phyloP scores from a whole-genome alignment of 768 basidiomycete genomes.

The Mycena filopes region DNA sequence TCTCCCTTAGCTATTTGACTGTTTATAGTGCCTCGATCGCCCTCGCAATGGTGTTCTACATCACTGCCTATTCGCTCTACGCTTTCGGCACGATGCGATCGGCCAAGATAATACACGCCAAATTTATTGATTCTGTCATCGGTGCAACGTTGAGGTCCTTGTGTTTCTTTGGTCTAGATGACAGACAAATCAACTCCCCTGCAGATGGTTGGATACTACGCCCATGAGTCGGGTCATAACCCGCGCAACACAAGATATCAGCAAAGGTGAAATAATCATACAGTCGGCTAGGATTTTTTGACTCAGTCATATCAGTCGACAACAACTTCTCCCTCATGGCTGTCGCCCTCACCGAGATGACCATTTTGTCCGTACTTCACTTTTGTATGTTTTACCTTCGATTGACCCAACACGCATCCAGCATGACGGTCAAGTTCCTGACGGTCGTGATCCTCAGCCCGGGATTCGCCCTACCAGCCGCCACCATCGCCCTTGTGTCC shows the following conservation, averaged over 20 bases:
- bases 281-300: too few relatives aligned
- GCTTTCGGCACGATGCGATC: slow-evolving; percentile 46
- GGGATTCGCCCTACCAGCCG: slow-evolving; percentile 51
- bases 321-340: neutral
- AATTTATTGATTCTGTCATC: slow-evolving; percentile 49
- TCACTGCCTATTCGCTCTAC: slow-evolving; percentile 38
- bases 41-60: slow-evolving; percentile 38
- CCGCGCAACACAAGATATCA: slow-evolving; percentile 59
- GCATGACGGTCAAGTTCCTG: slow-evolving; percentile 44
- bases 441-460: slow-evolving; percentile 52
- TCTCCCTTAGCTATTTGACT: slow-evolving; percentile 53
- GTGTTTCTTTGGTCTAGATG: neutral
- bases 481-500: slow-evolving; percentile 49
- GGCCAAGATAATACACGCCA: slow-evolving; percentile 41
- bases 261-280: slow-evolving; percentile 23
- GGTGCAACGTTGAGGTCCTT: slow-evolving; percentile 49
- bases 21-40: slow-evolving; percentile 45
- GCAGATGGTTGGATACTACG: slow-evolving; percentile 40
- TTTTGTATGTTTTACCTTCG: neutral
- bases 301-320: slow-evolving; percentile 8
- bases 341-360: neutral
- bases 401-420: neutral
- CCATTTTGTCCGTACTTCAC: slow-evolving; percentile 16
- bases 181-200: neutral
- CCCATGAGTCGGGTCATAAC: slow-evolving; percentile 57